Evolutionary conservation across 768 basidiomycete genomes (phyloP).

Genomic region (Suillus luteus): DNA sequence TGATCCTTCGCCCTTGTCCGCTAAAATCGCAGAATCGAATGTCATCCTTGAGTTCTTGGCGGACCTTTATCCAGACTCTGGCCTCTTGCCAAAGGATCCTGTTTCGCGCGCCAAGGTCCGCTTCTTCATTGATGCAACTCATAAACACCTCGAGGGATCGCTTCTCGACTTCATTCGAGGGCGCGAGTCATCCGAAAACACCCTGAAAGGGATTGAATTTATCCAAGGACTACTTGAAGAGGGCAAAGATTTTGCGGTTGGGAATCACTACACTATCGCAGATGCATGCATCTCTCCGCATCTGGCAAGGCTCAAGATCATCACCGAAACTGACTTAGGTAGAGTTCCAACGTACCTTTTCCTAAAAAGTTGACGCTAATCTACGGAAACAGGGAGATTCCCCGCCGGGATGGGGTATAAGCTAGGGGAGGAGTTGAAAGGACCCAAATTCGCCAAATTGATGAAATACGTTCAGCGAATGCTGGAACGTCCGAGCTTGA

Average conservation of each 20-base stretch:
- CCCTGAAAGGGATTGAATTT: conserved; percentile 45
- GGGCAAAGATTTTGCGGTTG: conserved; percentile 37
- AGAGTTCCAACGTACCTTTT: background rate
- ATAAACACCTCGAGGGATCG: conserved; percentile 31
- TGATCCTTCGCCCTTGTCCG: conserved; percentile 52
- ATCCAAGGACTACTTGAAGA: conserved; percentile 54
- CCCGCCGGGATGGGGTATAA: conserved; percentile 48
- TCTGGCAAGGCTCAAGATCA: conserved; percentile 46
- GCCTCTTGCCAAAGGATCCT: conserved; percentile 53
- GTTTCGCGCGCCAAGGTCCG: conserved; percentile 55
- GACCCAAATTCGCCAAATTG: conserved; percentile 47
- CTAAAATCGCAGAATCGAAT: conserved; percentile 61
- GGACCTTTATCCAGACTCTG: conserved; percentile 49
- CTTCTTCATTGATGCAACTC: conserved; percentile 58
- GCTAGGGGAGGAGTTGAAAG: conserved; percentile 42
- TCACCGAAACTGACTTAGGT: conserved; percentile 44
- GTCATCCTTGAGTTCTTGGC: conserved; percentile 65
- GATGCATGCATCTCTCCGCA: conserved; percentile 61
- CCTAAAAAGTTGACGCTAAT: background rate
- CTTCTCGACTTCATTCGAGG: conserved; percentile 28
- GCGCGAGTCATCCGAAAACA: conserved; percentile 39
- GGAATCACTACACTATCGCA: conserved; percentile 54
- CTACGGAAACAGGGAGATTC: conserved; percentile 47
- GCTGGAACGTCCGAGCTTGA: conserved; percentile 26
- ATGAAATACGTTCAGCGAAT: conserved; percentile 50